Base-by-base conservation (phyloP, 495 filamentous ascomycete genomes). In the Achaetomiella virescens region DNA sequence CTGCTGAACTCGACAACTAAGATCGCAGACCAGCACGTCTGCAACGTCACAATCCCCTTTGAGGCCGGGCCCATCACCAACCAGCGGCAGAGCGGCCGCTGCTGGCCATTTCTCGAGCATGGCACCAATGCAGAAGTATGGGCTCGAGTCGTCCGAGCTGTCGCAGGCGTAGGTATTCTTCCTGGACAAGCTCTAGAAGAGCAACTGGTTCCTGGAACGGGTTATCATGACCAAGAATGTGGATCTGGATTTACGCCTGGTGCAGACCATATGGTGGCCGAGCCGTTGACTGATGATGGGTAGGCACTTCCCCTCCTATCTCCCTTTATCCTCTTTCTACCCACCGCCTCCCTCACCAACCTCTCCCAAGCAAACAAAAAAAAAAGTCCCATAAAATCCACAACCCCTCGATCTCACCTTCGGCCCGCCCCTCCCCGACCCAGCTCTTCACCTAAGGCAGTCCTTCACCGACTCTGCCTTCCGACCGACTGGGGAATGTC, bases 181-280 rank as follows among this genome's bases (percentile, higher is more conserved):
- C 79, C 95, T 87, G 84, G 90, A 96, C 68, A 96, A 96, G 71
- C 79, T 95, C 20, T 90, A 96, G 71, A 96, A 96, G 67, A 82
- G 86, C 8, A 95, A 95, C 64, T 96, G 78, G 66, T 93, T 93
- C 74, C 76, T 93, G 21, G 88, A 92, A 68, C 83, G 85, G 61
- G 82, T 93, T 54, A 78, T 95, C 37, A 81, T 86, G 52, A 93
- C 89, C 0, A 77, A 78, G 1, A 73, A 82, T 38, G 75, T 88
- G 53, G 80, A 83, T 27, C 74, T 91, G 2, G 86, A 89, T 51
- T 75, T 80, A 14, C 74, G 90, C 18, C 69, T 93, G 11, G 75
- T 92, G 11, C 85, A 89, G 67, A 77, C 73, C 21, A 64, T 95
- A 1, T 72, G n/a, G n/a, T 89, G 18, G 63, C 73, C 7, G 74